Evolutionary conservation across 805 yeast genomes (phyloP).

Genomic region (Yamadazyma paraphyllophila): DNA sequence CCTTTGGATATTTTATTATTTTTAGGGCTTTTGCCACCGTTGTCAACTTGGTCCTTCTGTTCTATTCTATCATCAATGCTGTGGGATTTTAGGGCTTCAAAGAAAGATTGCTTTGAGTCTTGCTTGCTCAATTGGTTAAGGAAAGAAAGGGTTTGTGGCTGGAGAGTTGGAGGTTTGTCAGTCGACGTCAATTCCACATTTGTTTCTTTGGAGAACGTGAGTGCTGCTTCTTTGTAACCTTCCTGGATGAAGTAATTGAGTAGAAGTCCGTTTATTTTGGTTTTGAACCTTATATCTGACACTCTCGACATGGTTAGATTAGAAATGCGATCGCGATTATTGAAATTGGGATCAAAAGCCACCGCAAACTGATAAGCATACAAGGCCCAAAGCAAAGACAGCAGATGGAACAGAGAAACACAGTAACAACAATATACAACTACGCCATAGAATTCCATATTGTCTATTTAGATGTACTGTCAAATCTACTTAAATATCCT

Average conservation of each 20-base stretch:
- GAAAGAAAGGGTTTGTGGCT: constrained; percentile 5
- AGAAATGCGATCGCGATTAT: too few species aligned
- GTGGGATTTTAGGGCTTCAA: constrained; percentile 10
- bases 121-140: constrained; percentile 11
- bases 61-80: constrained; percentile 9
- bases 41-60: neutral
- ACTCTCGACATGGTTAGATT: too few species aligned
- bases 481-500: constrained; percentile 20
- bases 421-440: too few species aligned
- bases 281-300: constrained; percentile 15
- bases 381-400: too few species aligned
- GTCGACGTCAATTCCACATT: constrained; percentile 23
- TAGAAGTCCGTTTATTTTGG: constrained; percentile 51
- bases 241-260: constrained; percentile 75
- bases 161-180: neutral
- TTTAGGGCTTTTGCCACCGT: neutral
- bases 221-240: constrained; percentile 71
- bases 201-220: constrained; percentile 58
- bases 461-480: neutral
- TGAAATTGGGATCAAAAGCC: too few species aligned
- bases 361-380: too few species aligned
- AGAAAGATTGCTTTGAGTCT: constrained; percentile 11
- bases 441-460: neutral
- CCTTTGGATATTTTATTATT: constrained; percentile 24
- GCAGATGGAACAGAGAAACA: too few species aligned